Base-by-base conservation (phyloP, 1,284 basidiomycete species). In the Schizophyllum commune region DNA sequence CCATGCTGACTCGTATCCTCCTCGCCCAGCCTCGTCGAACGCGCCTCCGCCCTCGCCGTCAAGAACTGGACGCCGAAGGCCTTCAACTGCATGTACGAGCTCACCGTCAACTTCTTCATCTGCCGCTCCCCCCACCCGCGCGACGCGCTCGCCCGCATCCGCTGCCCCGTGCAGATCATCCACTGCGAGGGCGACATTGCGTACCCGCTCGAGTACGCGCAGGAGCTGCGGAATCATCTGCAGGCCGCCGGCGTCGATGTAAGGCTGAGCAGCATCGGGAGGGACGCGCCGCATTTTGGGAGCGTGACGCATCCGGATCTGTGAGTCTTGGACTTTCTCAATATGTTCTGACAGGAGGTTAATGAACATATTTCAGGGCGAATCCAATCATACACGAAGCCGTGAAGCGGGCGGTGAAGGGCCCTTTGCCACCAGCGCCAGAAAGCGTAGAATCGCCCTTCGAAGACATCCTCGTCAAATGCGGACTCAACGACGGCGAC, bases 131-230 rank as follows among this genome's bases (percentile, higher is more conserved):
- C 68, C 5, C 68, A 73, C 59, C 62, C 72, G 4, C 57, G 34
- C 2, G 63, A 65, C 8, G 61, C 67, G 6, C 65, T 76, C 11
- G 53, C 66, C 13, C 67, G 62, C 15, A 67, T 75, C 21, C 61
- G 57, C 13, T 73, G 72, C 52, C 74, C 74, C 1, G 67, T 77
- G 0, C 66, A 68, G 52, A 57, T 77, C n/a, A 60, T 75, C 8
- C 70, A 75, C 53, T 74, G 74, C 60, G 61, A 63, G 11, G 68
- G 63, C 5, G 75, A 76, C 55, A 69, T 77, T 55, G 74, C 74
- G 5, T 76, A 75, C 62, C 66, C 69, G 2, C 7, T 73, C 4
- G 60, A 69, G 27, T 66, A 66, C 52, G 65, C 66, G 1, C 64
- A 74, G 53, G 66, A 71, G 55, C 66, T 76, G 4, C 58, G 63